Evolutionary conservation across 768 basidiomycete species (phyloP), one percentile per base, ranked within the genome.

Genomic region (Tulasnella sp.): DNA sequence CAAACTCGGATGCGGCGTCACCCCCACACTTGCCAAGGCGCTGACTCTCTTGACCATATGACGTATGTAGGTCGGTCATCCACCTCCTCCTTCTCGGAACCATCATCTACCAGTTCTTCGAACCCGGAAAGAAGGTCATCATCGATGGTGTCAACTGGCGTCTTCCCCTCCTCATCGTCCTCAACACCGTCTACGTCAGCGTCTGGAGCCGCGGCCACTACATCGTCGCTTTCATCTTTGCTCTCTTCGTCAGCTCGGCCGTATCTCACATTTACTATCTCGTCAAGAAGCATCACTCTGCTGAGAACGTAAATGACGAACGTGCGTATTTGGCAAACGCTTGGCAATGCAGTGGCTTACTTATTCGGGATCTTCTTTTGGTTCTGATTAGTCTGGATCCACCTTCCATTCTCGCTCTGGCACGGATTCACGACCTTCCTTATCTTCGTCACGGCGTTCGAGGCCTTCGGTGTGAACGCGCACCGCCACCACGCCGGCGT

Each of bases 401-500:
- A 98, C 83, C 90, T 97, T 22, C 97, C 97, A 2, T 98, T 99
- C 88, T 96, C 93, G 1, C 89, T 98, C 69, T 97, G 92, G 84
- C 95, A 97, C 81, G 96, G 95, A 45, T 94, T 93, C 93, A 92
- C 91, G 14, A 93, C 93, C 74, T 89, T 95, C 77, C 88, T 93
- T 72, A 89, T 95, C 76, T 82, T 96, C 80, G 83, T 96, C 79
- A 91, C 92, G 54, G 92, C 87, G 2, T 96, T 96, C 80, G 91
- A 94, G 79, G 94, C 94, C 0, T 96, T 96, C 80, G 96, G 97
- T 79, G 89, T 90, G 77, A 87, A 96, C 82, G 90, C 92, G 0
- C 81, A 86, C 77, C 83, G 81, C 77, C 85, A 91, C 76, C 83
- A 81, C 39, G 90, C 93, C 3, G 94, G 95, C 52, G 84, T 95